These are phyloP conservation scores for Apiotrichum veenhuisii DNA, from an alignment of 1,284 basidiomycete genomes.

Conservation along the genomic window DNA sequence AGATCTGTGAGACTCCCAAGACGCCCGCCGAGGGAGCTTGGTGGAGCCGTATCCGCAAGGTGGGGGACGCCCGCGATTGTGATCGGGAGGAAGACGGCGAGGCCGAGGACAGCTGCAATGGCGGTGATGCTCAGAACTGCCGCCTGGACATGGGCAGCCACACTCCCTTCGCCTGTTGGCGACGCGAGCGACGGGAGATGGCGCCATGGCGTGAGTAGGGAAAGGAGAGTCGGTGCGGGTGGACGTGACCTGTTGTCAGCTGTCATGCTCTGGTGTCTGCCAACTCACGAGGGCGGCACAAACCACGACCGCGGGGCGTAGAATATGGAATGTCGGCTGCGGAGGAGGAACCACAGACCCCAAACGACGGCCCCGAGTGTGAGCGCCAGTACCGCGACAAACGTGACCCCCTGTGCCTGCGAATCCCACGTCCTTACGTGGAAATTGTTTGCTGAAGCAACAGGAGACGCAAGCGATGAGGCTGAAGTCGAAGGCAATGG, in stretches of 20 bases:
- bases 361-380: constrained; percentile 29
- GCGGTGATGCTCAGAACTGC: constrained; percentile 61
- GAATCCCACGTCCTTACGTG: constrained; percentile 41
- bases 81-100: constrained; percentile 64
- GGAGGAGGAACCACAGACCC: constrained; percentile 30
- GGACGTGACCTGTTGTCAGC: constrained; percentile 58
- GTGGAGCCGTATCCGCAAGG: constrained; percentile 55
- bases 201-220: constrained; percentile 66
- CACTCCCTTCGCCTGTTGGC: constrained; percentile 65
- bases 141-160: constrained; percentile 65
- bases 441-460: constrained; percentile 10
- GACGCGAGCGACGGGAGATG: constrained; percentile 59
- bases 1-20: constrained; percentile 69
- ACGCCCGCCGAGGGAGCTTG: constrained; percentile 57
- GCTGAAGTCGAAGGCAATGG: neutral
- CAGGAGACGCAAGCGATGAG: neutral
- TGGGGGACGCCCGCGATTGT: constrained; percentile 67
- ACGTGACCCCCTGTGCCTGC: constrained; percentile 32
- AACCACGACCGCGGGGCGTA: constrained; percentile 36
- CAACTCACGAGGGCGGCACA: constrained; percentile 28
- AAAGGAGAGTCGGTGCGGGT: constrained; percentile 59
- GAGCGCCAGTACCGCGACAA: constrained; percentile 21
- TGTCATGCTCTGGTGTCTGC: neutral
- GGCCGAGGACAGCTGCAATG: constrained; percentile 63
- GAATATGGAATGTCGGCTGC: constrained; percentile 17